Conservation (phyloP, 208 protist genomes). For the Porcisia hertigi region DNA sequence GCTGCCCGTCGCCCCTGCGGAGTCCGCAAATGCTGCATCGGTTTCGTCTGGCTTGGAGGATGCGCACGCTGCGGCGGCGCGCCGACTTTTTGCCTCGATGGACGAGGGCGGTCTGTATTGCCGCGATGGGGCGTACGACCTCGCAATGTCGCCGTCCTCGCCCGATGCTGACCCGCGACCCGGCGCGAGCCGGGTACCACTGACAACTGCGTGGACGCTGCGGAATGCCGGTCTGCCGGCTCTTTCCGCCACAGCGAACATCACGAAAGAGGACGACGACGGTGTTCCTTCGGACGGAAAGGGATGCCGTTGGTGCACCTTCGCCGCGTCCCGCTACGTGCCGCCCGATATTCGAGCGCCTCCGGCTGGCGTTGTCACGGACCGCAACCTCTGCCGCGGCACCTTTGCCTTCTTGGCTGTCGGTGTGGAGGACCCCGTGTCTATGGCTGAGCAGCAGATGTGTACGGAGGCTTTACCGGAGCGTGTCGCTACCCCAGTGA, state of each 20-base stretch:
- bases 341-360: conserved; percentile 50
- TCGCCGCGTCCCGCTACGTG: conserved; percentile 30
- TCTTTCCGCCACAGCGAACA: conserved; percentile 4
- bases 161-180: background rate
- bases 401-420: conserved; percentile 62
- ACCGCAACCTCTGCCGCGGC: conserved; percentile 70
- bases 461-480: background rate
- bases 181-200: background rate
- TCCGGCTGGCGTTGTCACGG: conserved; percentile 69
- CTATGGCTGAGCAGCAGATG: background rate
- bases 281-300: background rate
- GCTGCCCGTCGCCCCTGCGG: background rate
- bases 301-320: conserved; percentile 3
- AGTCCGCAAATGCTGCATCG: background rate
- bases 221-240: conserved; percentile 7
- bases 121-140: conserved; percentile 50
- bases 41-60: background rate
- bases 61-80: background rate
- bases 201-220: conserved; percentile 10
- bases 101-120: conserved; percentile 49
- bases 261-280: background rate
- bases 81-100: conserved; percentile 17
- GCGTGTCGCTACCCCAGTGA: background rate
- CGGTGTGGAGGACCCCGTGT: conserved; percentile 8
- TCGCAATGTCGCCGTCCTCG: conserved; percentile 15